Conservation (phyloP, 164 flowering plant species). For the Buxus sempervirens region DNA sequence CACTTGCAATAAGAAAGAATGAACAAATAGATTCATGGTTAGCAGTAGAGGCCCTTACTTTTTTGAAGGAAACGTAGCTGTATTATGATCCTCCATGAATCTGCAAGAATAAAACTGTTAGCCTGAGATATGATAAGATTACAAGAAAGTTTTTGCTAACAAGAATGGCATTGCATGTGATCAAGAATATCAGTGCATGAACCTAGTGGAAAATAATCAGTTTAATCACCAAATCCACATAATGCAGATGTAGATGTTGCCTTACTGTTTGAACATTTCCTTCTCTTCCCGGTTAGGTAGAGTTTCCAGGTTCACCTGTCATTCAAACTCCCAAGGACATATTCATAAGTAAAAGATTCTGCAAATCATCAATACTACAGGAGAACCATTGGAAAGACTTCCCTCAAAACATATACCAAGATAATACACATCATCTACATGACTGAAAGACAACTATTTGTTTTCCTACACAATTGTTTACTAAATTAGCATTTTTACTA, state of each 20-base stretch:
- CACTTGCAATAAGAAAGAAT: neutral
- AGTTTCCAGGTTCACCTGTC: conserved; percentile 85
- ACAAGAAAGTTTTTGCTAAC: neutral
- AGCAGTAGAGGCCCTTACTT: conserved; percentile 51
- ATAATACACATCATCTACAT: neutral
- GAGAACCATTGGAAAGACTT: neutral
- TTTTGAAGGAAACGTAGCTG: conserved; percentile 96
- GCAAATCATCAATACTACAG: neutral
- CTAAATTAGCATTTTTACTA: no score
- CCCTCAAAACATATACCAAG: neutral
- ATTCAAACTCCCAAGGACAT: conserved; percentile 8
- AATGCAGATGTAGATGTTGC: neutral
- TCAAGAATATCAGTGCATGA: neutral
- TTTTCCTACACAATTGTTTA: no score
- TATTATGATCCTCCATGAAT: conserved; percentile 99
- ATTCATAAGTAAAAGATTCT: conserved; percentile 1
- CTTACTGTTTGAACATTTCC: conserved; percentile 91
- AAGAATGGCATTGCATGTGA: neutral
- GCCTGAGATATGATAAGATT: neutral
- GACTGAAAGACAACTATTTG: neutral
- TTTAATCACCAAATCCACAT: conserved; percentile 3
- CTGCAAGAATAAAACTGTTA: conserved; percentile 33
- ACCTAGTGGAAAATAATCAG: neutral
- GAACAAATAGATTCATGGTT: neutral
- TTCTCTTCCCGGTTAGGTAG: conserved; percentile 95